Evolutionary conservation across 2,329 filamentous ascomycete genomes (phyloP).

Genomic region (Drechslerella coelobrocha): DNA sequence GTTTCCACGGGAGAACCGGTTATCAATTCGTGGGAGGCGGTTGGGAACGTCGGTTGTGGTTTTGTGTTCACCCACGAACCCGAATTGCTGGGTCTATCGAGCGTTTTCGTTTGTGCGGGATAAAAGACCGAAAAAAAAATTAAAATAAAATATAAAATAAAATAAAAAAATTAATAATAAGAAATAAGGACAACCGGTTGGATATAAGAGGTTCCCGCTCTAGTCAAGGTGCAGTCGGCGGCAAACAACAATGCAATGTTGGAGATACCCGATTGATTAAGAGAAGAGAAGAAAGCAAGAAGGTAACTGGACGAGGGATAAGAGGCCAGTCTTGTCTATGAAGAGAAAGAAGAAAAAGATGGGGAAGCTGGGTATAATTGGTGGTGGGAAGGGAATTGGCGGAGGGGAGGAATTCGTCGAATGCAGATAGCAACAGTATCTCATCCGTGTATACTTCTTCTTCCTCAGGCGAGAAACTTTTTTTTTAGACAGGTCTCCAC

Average conservation of each 20-base stretch:
- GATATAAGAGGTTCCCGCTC: conserved; percentile 1
- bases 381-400: conserved; percentile 43
- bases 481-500: conserved; percentile 45
- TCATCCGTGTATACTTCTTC: conserved; percentile 41
- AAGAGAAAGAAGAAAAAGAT: conserved; percentile 42
- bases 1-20: conserved; percentile 27
- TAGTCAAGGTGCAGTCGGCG: conserved; percentile 30
- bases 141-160: conserved; percentile 14
- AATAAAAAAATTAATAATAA: background rate
- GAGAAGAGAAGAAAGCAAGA: conserved; percentile 30
- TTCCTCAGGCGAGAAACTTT: conserved; percentile 46
- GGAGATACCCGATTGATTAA: conserved; percentile 16
- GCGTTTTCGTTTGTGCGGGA: conserved; percentile 38
- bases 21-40: conserved; percentile 18
- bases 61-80: conserved; percentile 40
- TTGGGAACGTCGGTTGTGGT: conserved; percentile 45
- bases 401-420: conserved; percentile 50
- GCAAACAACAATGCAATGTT: conserved; percentile 48
- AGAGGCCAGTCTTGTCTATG: conserved; percentile 50
- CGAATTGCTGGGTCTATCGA: conserved; percentile 44
- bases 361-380: conserved; percentile 49
- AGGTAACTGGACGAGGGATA: conserved; percentile 46
- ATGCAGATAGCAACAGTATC: conserved; percentile 47
- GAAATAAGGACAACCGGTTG: conserved; percentile 28
- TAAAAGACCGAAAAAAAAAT: conserved; percentile 20